A percentile compares a stretch with the other conserved stretches of the same genome.
Conservation (phyloP, 2,329 filamentous ascomycete species). For the Colletotrichum navitas region DNA sequence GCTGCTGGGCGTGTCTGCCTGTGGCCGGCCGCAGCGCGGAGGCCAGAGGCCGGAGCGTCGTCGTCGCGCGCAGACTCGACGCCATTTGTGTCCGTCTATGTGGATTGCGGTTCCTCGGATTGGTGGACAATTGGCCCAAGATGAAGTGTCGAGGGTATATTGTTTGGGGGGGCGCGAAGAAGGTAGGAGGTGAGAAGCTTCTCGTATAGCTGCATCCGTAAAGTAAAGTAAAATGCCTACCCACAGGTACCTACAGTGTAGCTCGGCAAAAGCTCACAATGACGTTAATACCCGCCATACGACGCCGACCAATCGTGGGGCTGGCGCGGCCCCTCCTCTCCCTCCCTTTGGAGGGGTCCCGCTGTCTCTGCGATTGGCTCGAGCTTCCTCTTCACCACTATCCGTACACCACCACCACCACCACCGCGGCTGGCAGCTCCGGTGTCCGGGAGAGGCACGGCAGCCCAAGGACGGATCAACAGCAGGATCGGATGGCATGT, state of each 20-base stretch:
- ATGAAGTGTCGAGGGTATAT: not conserved
- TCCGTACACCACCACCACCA: too few species aligned
- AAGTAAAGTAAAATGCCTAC: not conserved
- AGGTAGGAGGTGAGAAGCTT: conserved; percentile 1
- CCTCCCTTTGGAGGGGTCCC: not conserved
- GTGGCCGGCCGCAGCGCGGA: conserved; percentile 32
- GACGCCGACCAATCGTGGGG: conserved; percentile 21
- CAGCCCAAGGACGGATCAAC: not conserved
- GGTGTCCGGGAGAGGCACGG: conserved; percentile 4
- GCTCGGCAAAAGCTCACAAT: conserved; percentile 41
- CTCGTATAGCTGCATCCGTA: not conserved
- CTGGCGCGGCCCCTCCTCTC: conserved; percentile 10
- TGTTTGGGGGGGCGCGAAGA: not conserved
- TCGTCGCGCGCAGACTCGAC: conserved; percentile 22
- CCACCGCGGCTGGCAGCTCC: conserved; percentile 4
- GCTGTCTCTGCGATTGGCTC: conserved; percentile 35
- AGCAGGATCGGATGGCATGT: too few species aligned
- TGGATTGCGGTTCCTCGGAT: not conserved
- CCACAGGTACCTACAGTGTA: too few species aligned
- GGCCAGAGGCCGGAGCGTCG: conserved; percentile 37
- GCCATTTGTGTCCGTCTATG: conserved; percentile 18
- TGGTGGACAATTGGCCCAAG: too few species aligned
- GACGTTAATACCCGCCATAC: conserved; percentile 25
- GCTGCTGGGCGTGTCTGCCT: not conserved
- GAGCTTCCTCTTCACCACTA: conserved; percentile 14